A percentile compares a stretch with the other conserved stretches of the same genome.
Conservation (phyloP, 768 basidiomycete genomes). For the Fistulinella prunicolor region DNA sequence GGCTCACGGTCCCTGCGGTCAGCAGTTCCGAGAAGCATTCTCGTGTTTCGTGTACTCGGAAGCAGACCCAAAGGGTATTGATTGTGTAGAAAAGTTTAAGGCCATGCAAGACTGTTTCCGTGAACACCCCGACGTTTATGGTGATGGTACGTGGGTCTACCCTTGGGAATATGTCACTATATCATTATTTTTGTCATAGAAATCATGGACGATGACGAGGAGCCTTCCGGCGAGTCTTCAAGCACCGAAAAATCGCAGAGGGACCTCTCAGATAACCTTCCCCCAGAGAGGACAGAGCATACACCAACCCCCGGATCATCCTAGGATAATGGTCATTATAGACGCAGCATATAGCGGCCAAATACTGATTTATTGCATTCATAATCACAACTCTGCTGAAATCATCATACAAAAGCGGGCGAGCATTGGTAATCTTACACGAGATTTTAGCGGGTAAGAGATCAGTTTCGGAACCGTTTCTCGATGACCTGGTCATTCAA, state of each 20-base stretch:
- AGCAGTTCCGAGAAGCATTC: slow-evolving; percentile 91
- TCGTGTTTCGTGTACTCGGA: slow-evolving; percentile 96
- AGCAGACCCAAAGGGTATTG: slow-evolving; percentile 93
- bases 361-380: slow-evolving; percentile 27
- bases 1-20: slow-evolving; percentile 96
- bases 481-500: slow-evolving; percentile 62
- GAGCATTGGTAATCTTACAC: slow-evolving; percentile 1
- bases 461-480: slow-evolving; percentile 59
- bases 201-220: slow-evolving; percentile 67
- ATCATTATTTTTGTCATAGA: slow-evolving; percentile 37
- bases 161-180: not conserved
- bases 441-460: slow-evolving; percentile 5
- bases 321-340: slow-evolving; percentile 20
- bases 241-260: slow-evolving; percentile 7
- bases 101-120: slow-evolving; percentile 98
- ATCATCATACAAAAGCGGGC: slow-evolving; percentile 16
- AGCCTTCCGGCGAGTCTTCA: slow-evolving; percentile 13
- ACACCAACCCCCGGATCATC: slow-evolving; percentile 12
- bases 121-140: slow-evolving; percentile 93
- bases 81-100: slow-evolving; percentile 97
- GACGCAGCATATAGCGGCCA: slow-evolving; percentile 16
- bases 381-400: slow-evolving; percentile 29
- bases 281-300: slow-evolving; percentile 10
- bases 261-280: slow-evolving; percentile 5
- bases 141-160: slow-evolving; percentile 63